Evolutionary conservation across 768 basidiomycete species (phyloP), one percentile per base, ranked within the genome.

Genomic region (Glaciozyma martinii): DNA sequence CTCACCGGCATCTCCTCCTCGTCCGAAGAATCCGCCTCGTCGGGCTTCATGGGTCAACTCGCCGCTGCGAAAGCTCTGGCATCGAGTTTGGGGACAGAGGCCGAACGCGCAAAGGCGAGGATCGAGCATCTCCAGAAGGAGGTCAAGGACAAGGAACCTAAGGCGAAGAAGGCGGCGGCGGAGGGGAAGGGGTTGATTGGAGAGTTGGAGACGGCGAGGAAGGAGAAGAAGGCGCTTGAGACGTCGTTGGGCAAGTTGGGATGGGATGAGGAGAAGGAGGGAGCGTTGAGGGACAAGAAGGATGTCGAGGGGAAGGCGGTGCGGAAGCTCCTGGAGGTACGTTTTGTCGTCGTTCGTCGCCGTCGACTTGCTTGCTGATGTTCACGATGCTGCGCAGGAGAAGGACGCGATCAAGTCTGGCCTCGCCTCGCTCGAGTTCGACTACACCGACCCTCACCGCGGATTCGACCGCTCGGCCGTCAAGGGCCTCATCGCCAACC

Each of bases 1-100:
- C 81, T 94, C 55, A 98, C 94, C 0, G 95, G 95, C 52, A 83
- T 97, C 15, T 85, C 91, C 2, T 86, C 88, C 6, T 81, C 79
- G 47, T 81, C 81, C 58, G 77, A 80, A 33, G 82, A 84, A 23
- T 83, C 84, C 15, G 75, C 72, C 29, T 86, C 88, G 13, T 90
- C 92, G 3, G 95, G 95, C 0, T 98, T 97, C 76, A 87, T 98
- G 85, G 95, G 92, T 25, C 93, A 97, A 75, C 83, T 99, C 49
- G 88, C 92, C 1, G 85, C 89, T 19, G 89, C 92, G 0, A 85
- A 85, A 71, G 83, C 83, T 3, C 83, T 84, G 4, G 77, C 87
- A 0, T 85, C 90, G 0, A 86, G 89, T 60, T 86, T 85, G 0
- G 79, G 82, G 12, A 86, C 92, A 0, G 91, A 92, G 71, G 89